Conservation (phyloP, 2,329 filamentous ascomycete genomes). For the Shiraia sp. region DNA sequence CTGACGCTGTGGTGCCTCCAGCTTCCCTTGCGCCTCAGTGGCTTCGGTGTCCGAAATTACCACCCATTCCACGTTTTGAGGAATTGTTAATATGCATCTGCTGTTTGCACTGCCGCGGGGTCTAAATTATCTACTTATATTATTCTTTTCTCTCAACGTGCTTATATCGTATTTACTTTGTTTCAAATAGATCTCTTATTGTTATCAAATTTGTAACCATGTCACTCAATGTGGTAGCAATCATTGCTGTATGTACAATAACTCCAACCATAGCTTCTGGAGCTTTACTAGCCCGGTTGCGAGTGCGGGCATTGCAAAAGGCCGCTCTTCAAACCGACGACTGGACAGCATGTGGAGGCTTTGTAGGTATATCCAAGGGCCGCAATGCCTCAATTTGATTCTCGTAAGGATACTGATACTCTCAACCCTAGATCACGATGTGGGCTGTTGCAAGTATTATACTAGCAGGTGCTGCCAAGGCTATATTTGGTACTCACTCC, state of each 20-base stretch:
- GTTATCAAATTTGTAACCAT: constrained; percentile 4
- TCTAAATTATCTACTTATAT: too few species aligned
- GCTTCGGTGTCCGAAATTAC: too few species aligned
- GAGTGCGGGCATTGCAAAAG: constrained; percentile 5
- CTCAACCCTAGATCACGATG: constrained; percentile 2
- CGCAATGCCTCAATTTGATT: neutral
- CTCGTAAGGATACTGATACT: neutral
- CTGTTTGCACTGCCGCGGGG: too few species aligned
- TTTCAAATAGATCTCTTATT: too few species aligned
- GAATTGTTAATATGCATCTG: too few species aligned
- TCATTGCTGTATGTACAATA: constrained; percentile 4
- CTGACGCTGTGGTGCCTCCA: too few species aligned
- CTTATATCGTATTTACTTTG: too few species aligned
- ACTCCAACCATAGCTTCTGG: constrained; percentile 1
- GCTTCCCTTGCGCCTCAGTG: too few species aligned
- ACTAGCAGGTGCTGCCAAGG: constrained; percentile 1
- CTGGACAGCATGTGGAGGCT: constrained; percentile 5
- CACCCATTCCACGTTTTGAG: too few species aligned
- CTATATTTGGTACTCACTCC: constrained; percentile 3
- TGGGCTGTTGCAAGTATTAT: constrained; percentile 6
- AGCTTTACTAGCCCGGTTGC: constrained; percentile 4
- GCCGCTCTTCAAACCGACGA: constrained; percentile 4
- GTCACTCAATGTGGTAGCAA: constrained; percentile 4
- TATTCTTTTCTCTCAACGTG: too few species aligned
- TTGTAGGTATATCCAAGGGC: constrained; percentile 1